Percentiles rank a stretch among this genome's conserved stretches.
Conservation (phyloP, 805 yeast genomes). For the Candida qinlingensis region DNA sequence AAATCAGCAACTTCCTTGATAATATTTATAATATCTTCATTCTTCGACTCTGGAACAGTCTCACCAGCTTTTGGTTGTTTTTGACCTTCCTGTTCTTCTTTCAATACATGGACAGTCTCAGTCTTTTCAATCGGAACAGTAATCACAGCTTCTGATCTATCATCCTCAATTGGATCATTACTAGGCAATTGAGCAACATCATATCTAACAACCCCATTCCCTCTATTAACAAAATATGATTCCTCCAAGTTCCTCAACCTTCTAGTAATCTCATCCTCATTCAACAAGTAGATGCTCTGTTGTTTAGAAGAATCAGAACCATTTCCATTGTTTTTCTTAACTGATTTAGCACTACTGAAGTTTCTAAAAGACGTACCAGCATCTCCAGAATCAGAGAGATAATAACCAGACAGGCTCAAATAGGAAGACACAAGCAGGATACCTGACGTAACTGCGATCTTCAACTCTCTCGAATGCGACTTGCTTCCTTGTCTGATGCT, state of each 20-base stretch:
- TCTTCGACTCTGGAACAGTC: not conserved
- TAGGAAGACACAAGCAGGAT: slow-evolving; percentile 25
- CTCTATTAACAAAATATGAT: slow-evolving; percentile 72
- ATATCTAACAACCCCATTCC: slow-evolving; percentile 82
- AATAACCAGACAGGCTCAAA: slow-evolving; percentile 20
- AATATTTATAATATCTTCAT: not conserved
- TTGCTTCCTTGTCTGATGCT: not conserved
- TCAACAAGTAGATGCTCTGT: slow-evolving; percentile 50
- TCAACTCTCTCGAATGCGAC: slow-evolving; percentile 13
- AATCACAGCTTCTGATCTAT: slow-evolving; percentile 75
- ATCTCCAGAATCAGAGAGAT: slow-evolving; percentile 23
- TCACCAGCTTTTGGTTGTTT: not conserved
- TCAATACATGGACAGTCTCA: no score
- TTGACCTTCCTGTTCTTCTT: not conserved
- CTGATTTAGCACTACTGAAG: slow-evolving; percentile 21
- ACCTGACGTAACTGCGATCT: slow-evolving; percentile 26
- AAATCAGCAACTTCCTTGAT: slow-evolving; percentile 48
- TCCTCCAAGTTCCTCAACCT: slow-evolving; percentile 72
- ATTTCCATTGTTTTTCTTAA: slow-evolving; percentile 7
- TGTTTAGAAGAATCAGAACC: slow-evolving; percentile 28
- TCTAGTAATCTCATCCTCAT: slow-evolving; percentile 66
- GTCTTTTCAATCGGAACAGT: slow-evolving; percentile 47
- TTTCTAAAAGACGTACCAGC: slow-evolving; percentile 12
- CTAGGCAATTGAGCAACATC: slow-evolving; percentile 88
- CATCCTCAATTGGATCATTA: slow-evolving; percentile 93